Conservation (phyloP, 352 stramenopile genomes). For the Globisporangium megalacanthum region DNA sequence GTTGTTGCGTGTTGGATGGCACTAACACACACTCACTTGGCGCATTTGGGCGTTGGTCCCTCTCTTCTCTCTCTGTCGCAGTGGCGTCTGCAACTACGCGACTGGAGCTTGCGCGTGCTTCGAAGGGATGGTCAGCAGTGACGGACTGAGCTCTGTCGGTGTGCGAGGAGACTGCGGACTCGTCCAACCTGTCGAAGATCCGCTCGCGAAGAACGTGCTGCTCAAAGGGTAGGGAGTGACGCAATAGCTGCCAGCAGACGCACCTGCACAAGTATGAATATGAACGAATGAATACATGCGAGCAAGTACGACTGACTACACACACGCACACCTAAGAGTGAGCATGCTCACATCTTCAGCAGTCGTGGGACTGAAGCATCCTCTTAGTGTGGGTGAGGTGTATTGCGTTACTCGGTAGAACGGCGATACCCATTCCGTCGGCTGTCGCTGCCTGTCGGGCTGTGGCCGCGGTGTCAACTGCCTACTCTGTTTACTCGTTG, state of each 20-base stretch:
- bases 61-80: slow-evolving; percentile 9
- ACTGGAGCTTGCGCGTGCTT: slow-evolving; percentile 58
- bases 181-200: slow-evolving; percentile 32
- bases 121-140: slow-evolving; percentile 61
- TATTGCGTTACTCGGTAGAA: too few species aligned
- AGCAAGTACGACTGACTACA: too few species aligned
- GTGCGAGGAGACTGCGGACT: slow-evolving; percentile 62
- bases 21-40: background rate
- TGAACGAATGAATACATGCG: too few species aligned
- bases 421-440: too few species aligned
- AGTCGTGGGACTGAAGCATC: too few species aligned
- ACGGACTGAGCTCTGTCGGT: slow-evolving; percentile 39
- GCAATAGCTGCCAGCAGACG: background rate
- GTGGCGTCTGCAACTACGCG: slow-evolving; percentile 53
- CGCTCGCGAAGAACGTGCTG: slow-evolving; percentile 26
- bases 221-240: slow-evolving; percentile 11
- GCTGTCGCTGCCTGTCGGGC: too few species aligned
- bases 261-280: background rate
- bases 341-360: too few species aligned
- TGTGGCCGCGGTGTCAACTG: too few species aligned
- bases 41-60: slow-evolving; percentile 1
- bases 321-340: too few species aligned
- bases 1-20: background rate
- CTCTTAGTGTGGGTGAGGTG: too few species aligned
- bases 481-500: too few species aligned